Conservation (phyloP, 78 protist genomes). For the Anaeramoeba ignava region DNA sequence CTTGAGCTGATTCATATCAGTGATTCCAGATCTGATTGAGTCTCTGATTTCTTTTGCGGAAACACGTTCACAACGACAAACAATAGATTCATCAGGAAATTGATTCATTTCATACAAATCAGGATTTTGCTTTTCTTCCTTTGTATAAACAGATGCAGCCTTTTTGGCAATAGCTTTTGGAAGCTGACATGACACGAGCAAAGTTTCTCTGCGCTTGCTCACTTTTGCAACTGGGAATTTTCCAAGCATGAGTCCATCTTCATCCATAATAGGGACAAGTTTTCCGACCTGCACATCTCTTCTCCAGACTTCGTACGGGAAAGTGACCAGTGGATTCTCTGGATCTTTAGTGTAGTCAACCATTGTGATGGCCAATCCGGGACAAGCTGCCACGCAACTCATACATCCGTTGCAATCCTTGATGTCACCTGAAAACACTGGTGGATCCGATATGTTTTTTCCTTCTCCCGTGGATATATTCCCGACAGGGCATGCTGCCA, state of each 20-base stretch:
- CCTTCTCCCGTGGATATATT: background rate
- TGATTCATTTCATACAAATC: background rate
- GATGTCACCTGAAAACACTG: background rate
- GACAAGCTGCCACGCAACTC: slow-evolving; percentile 2
- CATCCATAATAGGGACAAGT: background rate
- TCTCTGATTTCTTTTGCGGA: background rate
- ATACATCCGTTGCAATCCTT: slow-evolving; percentile 4
- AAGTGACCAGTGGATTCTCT: background rate
- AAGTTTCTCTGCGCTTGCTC: background rate
- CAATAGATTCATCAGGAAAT: background rate
- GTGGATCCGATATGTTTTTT: background rate
- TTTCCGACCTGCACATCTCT: background rate
- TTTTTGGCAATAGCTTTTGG: background rate
- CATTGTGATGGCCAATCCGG: background rate
- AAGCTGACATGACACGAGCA: background rate
- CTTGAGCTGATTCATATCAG: slow-evolving; percentile 2
- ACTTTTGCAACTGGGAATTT: background rate
- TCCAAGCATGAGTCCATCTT: background rate
- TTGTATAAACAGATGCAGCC: background rate
- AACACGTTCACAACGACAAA: slow-evolving; percentile 2
- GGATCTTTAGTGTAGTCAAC: background rate
- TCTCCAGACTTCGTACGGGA: background rate
- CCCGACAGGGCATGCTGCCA: background rate
- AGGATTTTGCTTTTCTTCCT: background rate
- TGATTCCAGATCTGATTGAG: background rate